Evolutionary conservation across 148 eudicot species (phyloP), one percentile per base, ranked within the genome.

Genomic region (Drosera capensis): DNA sequence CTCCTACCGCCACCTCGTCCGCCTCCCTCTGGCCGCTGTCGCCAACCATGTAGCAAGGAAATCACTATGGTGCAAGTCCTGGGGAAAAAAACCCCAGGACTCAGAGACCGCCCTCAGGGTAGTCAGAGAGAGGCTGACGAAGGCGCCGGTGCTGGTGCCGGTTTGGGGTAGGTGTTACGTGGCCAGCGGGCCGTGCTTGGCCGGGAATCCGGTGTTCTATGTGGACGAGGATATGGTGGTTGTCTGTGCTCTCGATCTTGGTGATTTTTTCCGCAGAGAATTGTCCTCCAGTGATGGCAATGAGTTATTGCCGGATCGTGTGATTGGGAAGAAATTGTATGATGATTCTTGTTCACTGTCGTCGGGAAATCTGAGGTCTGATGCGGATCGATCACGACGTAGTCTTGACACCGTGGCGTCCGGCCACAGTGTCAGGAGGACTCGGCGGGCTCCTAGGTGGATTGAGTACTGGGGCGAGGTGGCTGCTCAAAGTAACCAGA

Each of bases 171-270:
- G 66, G 51, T 80, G 71, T 45, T 84, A 80, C 38, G 48, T 84
- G 25, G 62, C 95, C 0, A 17, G 66, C 0, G 11, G 46, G 13
- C 95, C 85, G 3, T 59, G 41, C 46, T 17, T 70, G 60, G 73
- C 82, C 25, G 95, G 95, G 30, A 84, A 86, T 53, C 90, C 95
- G 0, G 71, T 84, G 14, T 74, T 84, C 25, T 72, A 80, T 52
- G 71, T 85, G 20, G 50, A 73, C 25, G 82, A 80, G 0, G 52
- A 54, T 0, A 82, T 80, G 12, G 63, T 77, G 0, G 54, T 47
- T 23, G 1, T 83, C 15, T 37, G 66, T 30, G 56, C 75, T 46
- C 56, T 48, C 20, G 95, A 85, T 40, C 52, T 85, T 0, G 58
- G 73, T 7, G 82, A 77, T 9, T 80, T 80, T 45, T 85, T 72